Base-by-base conservation (phyloP, 2,329 filamentous ascomycete species). In the Botrytis fragariae region DNA sequence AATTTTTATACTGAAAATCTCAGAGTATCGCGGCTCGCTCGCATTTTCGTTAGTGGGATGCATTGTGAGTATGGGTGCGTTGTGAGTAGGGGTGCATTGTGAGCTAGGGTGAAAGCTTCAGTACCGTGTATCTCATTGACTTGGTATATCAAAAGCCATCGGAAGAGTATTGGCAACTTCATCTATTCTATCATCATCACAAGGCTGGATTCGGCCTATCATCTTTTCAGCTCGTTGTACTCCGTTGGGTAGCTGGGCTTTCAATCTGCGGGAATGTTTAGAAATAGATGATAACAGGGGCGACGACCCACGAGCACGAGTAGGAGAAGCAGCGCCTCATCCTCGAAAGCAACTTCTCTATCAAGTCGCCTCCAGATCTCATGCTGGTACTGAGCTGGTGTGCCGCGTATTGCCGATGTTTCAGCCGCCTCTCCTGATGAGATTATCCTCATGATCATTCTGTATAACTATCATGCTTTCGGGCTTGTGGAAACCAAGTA, bases 381-480 rank as follows among this genome's bases (percentile, higher is more conserved):
- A 25, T 57, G 25, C 39, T 51, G 54, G 3, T 4, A 60, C 35
- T 51, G 22, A 51, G 32, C 25, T 60, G 39, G 64, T 18, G 32
- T 59, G 37, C 32, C 63, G 48, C 71, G 63, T 72, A 69, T 61
- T 64, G 51, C 48, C 32, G 63, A 54, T 35, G 22, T 48, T 61
- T 32, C 70, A 69, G 39, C 62, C 62, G 25, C 39, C 51, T 68
- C 29, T 29, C 18, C 8, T 9, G 71, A 65, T 42, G 42, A 57
- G 35, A 48, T 35, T 63, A 67, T 72, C 60, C 71, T 22, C 37
- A 68, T 72, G 71, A 72, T 64, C 45, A 6, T 61, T 69, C n/a
- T 72, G 63, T 72, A 68, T 35, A 29, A 69, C 62, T 25, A 39
- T 39, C 42, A 12, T 25, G 25, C 32, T 72, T 39, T 61, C 12